These are phyloP conservation scores for Cryptococcus sp. DNA, from an alignment of 1,284 basidiomycete species.

Conservation along the genomic window DNA sequence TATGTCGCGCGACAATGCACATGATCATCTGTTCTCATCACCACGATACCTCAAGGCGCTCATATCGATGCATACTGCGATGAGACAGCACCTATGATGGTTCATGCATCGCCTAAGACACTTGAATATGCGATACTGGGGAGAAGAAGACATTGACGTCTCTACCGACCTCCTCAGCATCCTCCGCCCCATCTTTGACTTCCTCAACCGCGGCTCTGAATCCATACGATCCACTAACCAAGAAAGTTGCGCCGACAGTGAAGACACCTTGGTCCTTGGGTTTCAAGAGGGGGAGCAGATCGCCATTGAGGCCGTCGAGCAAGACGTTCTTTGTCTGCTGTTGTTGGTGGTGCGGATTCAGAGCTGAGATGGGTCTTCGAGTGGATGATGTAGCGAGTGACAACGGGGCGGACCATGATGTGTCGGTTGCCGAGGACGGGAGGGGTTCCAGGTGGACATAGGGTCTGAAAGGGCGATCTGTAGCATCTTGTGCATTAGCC, in stretches of 20 bases:
- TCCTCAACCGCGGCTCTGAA: conserved; percentile 59
- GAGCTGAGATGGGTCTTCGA: conserved; percentile 9
- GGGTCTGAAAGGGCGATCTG: conserved; percentile 33
- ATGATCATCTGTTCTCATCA: too few species aligned
- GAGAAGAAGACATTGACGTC: conserved; percentile 35
- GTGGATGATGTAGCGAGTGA: conserved; percentile 13
- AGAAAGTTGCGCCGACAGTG: conserved; percentile 69
- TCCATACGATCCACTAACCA: conserved; percentile 71
- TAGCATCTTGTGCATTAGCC: background rate
- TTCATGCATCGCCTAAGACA: conserved; percentile 5
- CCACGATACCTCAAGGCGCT: too few species aligned
- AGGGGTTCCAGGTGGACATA: conserved; percentile 45
- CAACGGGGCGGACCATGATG: conserved; percentile 31
- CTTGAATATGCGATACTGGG: conserved; percentile 20
- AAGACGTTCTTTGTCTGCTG: conserved; percentile 64
- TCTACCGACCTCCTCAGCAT: background rate
- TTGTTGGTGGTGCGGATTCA: conserved; percentile 48
- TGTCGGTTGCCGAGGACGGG: conserved; percentile 28
- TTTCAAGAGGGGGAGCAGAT: conserved; percentile 62
- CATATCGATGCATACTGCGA: too few species aligned
- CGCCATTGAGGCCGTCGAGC: conserved; percentile 65
- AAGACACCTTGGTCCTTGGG: conserved; percentile 60
- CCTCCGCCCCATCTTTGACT: conserved; percentile 12
- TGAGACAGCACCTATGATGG: too few species aligned
- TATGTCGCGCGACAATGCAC: too few species aligned